Evolutionary conservation across 345 rosid species (phyloP), one percentile per base, ranked within the genome.

Genomic region (Lagerstroemia speciosa): DNA sequence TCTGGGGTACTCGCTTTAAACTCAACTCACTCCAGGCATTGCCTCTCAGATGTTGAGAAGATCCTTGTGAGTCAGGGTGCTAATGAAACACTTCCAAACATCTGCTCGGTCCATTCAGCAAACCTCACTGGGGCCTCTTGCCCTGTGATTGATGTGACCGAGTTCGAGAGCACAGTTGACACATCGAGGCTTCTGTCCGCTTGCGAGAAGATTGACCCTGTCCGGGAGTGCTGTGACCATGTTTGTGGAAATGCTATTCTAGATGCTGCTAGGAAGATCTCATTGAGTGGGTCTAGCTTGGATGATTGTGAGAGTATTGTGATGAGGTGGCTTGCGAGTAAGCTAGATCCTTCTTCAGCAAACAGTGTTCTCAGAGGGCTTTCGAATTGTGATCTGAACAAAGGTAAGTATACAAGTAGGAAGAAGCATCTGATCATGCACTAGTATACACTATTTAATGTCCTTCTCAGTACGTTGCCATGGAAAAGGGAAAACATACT

Each of bases 41-140:
- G 89, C 78, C 85, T 83, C 73, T 78, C 87, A 40, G 89, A 85
- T 79, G 74, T 79, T 48, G 80, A 77, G 72, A 80, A 75, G 52
- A 81, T 83, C 68, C 78, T 85, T 77, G 81, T 69, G 64, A 84
- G 79, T 78, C 81, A 76, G 70, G 89, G 89, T 40, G 85, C 89
- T 53, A 80, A 72, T 9, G 66, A 8, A 48, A 72, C 72, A 72
- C 79, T 81, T 50, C 70, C 65, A 32, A 72, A 60, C 53, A 67
- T 85, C 70, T 85, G 89, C 78, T 77, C 83, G 0, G 73, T 81
- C 75, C 72, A 73, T 70, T 73, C 81, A 48, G 71, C 76, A 17
- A 83, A 79, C 69, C 87, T 85, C 62, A 85, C 85, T 1, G 82
- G 68, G 68, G 82, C 87, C 40, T 71, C 82, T 62, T 85, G 89